Percentiles rank a stretch among this genome's conserved stretches.
Conservation (phyloP, 805 yeast species). For the Barnettozyma californica region DNA sequence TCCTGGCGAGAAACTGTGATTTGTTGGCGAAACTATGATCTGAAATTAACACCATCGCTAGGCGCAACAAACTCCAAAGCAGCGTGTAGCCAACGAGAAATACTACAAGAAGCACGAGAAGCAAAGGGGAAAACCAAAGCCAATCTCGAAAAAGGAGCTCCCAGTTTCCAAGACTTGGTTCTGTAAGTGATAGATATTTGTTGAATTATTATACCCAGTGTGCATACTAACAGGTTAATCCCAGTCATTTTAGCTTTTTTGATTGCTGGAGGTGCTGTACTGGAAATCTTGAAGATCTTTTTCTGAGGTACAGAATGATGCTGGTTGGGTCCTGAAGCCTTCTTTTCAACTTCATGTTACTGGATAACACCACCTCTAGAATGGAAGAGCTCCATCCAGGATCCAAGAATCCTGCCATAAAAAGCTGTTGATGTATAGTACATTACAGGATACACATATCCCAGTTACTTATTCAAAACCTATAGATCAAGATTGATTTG, state of each 20-base stretch:
- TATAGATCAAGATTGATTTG: not conserved
- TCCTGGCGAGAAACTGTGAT: not conserved
- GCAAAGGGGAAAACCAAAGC: slow-evolving; percentile 70
- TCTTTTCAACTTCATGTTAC: not conserved
- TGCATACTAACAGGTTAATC: slow-evolving; percentile 13
- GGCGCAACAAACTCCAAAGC: slow-evolving; percentile 83
- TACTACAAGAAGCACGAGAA: slow-evolving; percentile 69
- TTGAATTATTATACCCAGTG: not conserved
- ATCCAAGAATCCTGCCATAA: not conserved
- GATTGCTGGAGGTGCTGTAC: slow-evolving; percentile 75
- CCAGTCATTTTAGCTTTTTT: slow-evolving; percentile 51
- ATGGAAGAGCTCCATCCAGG: not conserved
- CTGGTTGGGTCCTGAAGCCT: not conserved
- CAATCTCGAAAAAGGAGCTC: slow-evolving; percentile 33
- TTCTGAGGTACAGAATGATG: slow-evolving; percentile 28
- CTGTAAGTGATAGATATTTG: slow-evolving; percentile 32
- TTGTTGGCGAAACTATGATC: not conserved
- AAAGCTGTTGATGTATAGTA: not conserved
- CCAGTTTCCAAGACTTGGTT: slow-evolving; percentile 68
- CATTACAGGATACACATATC: not conserved
- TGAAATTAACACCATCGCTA: slow-evolving; percentile 9
- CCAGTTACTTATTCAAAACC: not conserved
- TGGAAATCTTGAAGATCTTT: slow-evolving; percentile 57
- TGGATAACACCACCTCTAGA: not conserved
- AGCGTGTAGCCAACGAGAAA: slow-evolving; percentile 81